Base-by-base conservation (phyloP, 1,284 basidiomycete genomes). In the Cystobasidium slooffiae region DNA sequence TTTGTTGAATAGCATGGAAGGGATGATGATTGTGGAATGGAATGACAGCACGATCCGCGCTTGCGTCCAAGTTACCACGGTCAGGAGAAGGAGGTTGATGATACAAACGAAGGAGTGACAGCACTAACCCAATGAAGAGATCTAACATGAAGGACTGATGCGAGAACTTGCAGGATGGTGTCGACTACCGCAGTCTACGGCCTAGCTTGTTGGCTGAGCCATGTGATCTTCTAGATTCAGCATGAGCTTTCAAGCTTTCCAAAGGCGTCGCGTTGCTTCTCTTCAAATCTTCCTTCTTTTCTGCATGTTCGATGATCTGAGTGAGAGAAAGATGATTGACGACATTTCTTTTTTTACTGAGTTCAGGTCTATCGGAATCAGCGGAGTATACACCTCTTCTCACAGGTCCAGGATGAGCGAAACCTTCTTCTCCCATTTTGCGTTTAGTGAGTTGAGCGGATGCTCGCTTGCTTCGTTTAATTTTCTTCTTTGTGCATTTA, bases 191-290 rank as follows among this genome's bases (percentile, higher is more conserved):
- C n/a, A 22, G 24, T 53, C 49, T 37, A 18, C 64, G 31, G 20
- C 64, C 64, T 39, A 66, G 64, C 14, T 66, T 66, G 12, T 16
- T 7, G 20, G 6, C n/a, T 9, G 64, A 47, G 53, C 18, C 51
- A 66, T 39, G 47, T 5, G 64, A 51, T 52, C 64, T 43, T 39
- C 41, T 47, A 66, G 31, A 22, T 43, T 24, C 49, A 66, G 64
- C 47, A 55, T 66, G 64, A 66, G 64, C 64, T 53, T 66, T 66
- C 39, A 66, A 52, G 51, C 51, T 66, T 66, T 66, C 64, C 39
- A 63, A 37, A 49, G 61, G 61, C 20, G 43, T 47, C 14, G 6
- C 47, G 14, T 6, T 51, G 16, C 46, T 63, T 22, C 47, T 63
- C 16, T 37, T 14, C 39, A 37, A 4, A 39, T 31, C 14, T 18